Evolutionary conservation across 2,329 filamentous ascomycete species (phyloP).

Genomic region (Helminthosporium solani): DNA sequence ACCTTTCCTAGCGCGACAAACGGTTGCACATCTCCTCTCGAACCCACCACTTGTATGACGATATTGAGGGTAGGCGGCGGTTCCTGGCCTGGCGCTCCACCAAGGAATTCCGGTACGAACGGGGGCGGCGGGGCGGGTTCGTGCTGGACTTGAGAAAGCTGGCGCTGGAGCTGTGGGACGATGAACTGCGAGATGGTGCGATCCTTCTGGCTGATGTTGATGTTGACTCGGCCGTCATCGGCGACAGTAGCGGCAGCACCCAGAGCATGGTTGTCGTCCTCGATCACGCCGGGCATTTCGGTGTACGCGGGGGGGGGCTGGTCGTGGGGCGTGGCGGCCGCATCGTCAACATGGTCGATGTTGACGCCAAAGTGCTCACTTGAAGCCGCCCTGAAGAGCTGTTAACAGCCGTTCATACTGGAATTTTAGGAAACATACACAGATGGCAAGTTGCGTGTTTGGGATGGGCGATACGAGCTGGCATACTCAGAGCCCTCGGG

Average conservation of each 20-base stretch:
- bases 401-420: not conserved
- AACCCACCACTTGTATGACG: conserved; percentile 52
- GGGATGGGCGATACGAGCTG: conserved; percentile 28
- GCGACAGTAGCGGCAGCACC: conserved; percentile 49
- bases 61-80: conserved; percentile 52
- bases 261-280: conserved; percentile 38
- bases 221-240: conserved; percentile 45
- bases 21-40: conserved; percentile 53
- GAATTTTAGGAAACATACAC: conserved; percentile 6
- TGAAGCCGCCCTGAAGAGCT: conserved; percentile 10
- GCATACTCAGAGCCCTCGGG: conserved; percentile 30
- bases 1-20: conserved; percentile 53
- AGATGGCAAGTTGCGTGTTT: conserved; percentile 16
- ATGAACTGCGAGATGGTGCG: conserved; percentile 40
- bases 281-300: conserved; percentile 43
- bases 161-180: conserved; percentile 41
- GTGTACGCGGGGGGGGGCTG: conserved; percentile 44
- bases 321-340: conserved; percentile 16
- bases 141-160: conserved; percentile 45
- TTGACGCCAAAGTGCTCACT: conserved; percentile 17
- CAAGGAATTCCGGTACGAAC: conserved; percentile 73
- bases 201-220: conserved; percentile 43
- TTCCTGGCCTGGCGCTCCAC: conserved; percentile 61
- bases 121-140: conserved; percentile 62
- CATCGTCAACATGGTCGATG: conserved; percentile 14